These are phyloP conservation scores for Tetrapisispora pingtungensis DNA, from an alignment of 805 yeast species.

Conservation along the genomic window DNA sequence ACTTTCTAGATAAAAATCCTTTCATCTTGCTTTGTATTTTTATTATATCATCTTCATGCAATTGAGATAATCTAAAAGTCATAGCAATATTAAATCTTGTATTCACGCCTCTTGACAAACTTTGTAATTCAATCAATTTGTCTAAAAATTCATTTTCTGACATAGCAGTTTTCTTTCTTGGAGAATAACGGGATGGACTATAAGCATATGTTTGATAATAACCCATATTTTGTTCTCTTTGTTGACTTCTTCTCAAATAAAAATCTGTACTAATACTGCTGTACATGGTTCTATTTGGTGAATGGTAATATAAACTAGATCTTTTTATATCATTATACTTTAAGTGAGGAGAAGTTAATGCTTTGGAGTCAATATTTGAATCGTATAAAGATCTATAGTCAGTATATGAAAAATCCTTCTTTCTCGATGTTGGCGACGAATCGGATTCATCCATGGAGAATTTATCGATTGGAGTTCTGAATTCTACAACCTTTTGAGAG, in stretches of 20 bases:
- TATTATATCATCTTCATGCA: constrained; percentile 43
- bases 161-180: constrained; percentile 22
- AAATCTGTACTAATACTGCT: constrained; percentile 22
- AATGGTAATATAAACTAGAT: constrained; percentile 24
- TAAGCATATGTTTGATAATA: constrained; percentile 17
- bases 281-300: constrained; percentile 24
- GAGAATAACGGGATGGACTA: constrained; percentile 23
- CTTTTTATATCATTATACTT: constrained; percentile 22
- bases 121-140: constrained; percentile 46
- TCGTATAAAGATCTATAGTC: constrained; percentile 4
- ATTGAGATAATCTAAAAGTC: constrained; percentile 48
- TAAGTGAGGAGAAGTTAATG: constrained; percentile 11
- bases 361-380: constrained; percentile 2
- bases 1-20: constrained; percentile 31
- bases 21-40: constrained; percentile 42
- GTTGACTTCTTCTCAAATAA: constrained; percentile 22
- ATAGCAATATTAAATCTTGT: constrained; percentile 56
- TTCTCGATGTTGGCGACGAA: not conserved
- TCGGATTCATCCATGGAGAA: not conserved
- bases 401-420: not conserved
- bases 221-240: constrained; percentile 17
- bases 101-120: constrained; percentile 59
- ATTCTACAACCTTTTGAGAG: not conserved
- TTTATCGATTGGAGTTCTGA: not conserved
- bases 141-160: constrained; percentile 23